Evolutionary conservation across 805 yeast species (phyloP).

Genomic region (Yarrowia osloensis): DNA sequence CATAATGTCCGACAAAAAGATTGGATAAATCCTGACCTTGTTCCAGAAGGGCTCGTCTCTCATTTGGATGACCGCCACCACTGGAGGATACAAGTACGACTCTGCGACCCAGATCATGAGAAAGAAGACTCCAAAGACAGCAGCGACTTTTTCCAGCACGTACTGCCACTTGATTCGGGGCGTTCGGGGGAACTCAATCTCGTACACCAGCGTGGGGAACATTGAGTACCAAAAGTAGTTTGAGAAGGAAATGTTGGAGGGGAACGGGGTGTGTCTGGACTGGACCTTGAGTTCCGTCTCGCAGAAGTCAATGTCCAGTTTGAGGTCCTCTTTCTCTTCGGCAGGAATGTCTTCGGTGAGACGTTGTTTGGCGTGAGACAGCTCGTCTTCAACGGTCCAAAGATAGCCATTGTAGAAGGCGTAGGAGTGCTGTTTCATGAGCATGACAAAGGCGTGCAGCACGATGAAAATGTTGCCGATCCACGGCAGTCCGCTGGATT

Average conservation of each 20-base stretch:
- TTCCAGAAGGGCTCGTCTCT: conserved; percentile 52
- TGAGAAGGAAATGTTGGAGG: conserved; percentile 61
- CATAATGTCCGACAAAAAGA: conserved; percentile 67
- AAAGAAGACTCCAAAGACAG: conserved; percentile 83
- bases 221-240: conserved; percentile 78
- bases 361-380: conserved; percentile 31
- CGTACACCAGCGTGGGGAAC: conserved; percentile 79
- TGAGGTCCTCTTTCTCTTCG: conserved; percentile 41
- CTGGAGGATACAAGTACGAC: conserved; percentile 71
- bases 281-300: conserved; percentile 67
- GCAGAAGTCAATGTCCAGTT: conserved; percentile 65
- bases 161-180: conserved; percentile 66
- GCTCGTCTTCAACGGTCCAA: conserved; percentile 42
- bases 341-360: conserved; percentile 15
- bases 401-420: conserved; percentile 90
- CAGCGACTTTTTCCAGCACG: conserved; percentile 67
- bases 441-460: conserved; percentile 77
- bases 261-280: conserved; percentile 56
- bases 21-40: conserved; percentile 53
- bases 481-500: conserved; percentile 72
- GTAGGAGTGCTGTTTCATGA: conserved; percentile 96
- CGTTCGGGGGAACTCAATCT: conserved; percentile 80
- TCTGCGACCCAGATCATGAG: conserved; percentile 83
- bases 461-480: conserved; percentile 82
- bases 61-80: conserved; percentile 57